Percentiles rank a stretch among this genome's conserved stretches.
Conservation (phyloP, 345 rosid genomes). For the Brassica nigra region DNA sequence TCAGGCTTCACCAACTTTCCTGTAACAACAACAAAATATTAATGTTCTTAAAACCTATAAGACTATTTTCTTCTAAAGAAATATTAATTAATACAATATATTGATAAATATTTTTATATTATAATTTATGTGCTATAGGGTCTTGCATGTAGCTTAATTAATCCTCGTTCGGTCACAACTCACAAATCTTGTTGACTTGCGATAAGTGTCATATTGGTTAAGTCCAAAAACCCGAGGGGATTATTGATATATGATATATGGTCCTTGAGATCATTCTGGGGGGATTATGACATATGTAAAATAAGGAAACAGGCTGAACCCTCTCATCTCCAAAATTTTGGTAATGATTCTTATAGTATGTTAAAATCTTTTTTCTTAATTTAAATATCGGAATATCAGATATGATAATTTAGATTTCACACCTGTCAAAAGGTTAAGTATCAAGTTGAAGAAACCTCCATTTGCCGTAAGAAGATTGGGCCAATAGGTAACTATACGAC, state of each 20-base stretch:
- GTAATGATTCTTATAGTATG: background rate
- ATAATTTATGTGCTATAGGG: background rate
- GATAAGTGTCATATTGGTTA: slow-evolving; percentile 17
- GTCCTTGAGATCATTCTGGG: slow-evolving; percentile 9
- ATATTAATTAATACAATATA: background rate
- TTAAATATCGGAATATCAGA: background rate
- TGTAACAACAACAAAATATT: background rate
- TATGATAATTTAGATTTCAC: background rate
- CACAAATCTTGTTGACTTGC: background rate
- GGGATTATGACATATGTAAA: background rate
- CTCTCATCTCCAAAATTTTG: background rate
- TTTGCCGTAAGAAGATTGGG: slow-evolving; percentile 28
- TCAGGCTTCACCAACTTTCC: background rate
- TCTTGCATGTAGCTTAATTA: background rate
- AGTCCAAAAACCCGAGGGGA: slow-evolving; percentile 7
- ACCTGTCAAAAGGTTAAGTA: slow-evolving; percentile 34
- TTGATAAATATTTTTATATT: background rate
- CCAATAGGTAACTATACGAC: slow-evolving; percentile 22
- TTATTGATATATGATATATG: background rate
- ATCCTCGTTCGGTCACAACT: background rate
- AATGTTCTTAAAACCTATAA: background rate
- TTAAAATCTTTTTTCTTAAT: background rate
- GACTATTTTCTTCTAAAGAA: background rate
- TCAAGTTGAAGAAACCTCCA: slow-evolving; percentile 36
- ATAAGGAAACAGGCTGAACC: background rate